Evolutionary conservation across 495 filamentous ascomycete genomes (phyloP).

Genomic region (Arthonia radiata): DNA sequence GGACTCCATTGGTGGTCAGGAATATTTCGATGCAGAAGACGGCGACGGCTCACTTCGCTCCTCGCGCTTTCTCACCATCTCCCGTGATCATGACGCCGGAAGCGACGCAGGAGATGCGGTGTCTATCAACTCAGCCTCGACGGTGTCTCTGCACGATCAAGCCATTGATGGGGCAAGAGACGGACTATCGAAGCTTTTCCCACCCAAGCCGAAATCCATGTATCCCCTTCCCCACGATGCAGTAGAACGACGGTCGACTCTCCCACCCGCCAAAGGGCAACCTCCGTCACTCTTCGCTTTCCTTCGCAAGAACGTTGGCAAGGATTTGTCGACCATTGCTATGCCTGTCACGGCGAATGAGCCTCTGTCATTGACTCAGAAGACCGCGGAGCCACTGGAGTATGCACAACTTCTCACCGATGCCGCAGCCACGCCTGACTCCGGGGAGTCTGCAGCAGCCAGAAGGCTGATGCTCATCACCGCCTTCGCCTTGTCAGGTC

Average conservation of each 20-base stretch:
- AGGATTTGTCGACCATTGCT: constrained; percentile 81
- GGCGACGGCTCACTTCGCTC: constrained; percentile 27
- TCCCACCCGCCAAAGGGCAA: constrained; percentile 42
- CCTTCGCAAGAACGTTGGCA: constrained; percentile 90
- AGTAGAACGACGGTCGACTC: constrained; percentile 40
- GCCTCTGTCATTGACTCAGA: constrained; percentile 66
- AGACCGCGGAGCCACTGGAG: constrained; percentile 68
- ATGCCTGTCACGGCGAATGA: constrained; percentile 97
- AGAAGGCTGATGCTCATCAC: constrained; percentile 63
- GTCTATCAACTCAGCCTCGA: constrained; percentile 32
- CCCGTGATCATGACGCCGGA: constrained; percentile 32
- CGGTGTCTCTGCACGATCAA: constrained; percentile 32
- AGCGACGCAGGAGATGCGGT: constrained; percentile 27
- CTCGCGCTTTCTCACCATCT: constrained; percentile 53
- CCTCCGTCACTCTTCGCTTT: constrained; percentile 85
- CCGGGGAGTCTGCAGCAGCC: too few species aligned
- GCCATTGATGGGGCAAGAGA: constrained; percentile 17
- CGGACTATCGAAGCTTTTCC: constrained; percentile 34
- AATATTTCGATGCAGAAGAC: constrained; percentile 83
- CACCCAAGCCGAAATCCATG: constrained; percentile 45
- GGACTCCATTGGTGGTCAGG: constrained; percentile 58
- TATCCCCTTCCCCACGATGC: constrained; percentile 47
- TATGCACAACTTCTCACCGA: constrained; percentile 66
- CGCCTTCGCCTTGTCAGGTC: constrained; percentile 67
- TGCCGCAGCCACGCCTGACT: constrained; percentile 28